A percentile compares a stretch with the other conserved stretches of the same genome.
Conservation (phyloP, 352 stramenopile species). For the Nothophytophthora sp. region DNA sequence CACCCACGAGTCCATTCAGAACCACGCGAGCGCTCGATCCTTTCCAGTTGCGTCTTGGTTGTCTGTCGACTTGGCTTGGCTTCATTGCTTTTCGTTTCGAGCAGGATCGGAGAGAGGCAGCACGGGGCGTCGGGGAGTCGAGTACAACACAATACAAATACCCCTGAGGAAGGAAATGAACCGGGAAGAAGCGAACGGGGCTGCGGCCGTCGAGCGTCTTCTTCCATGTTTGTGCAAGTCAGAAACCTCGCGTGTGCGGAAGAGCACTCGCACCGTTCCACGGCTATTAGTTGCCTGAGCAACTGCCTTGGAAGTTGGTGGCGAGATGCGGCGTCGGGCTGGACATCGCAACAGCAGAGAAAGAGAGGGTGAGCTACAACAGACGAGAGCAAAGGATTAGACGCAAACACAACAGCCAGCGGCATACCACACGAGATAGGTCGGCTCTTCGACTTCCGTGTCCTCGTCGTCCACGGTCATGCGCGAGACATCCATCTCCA, state of each 20-base stretch:
- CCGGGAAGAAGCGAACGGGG: not conserved
- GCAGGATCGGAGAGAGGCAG: constrained; percentile 12
- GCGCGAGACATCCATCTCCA: constrained; percentile 28
- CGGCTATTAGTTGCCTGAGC: constrained; percentile 18
- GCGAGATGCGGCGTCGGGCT: constrained; percentile 36
- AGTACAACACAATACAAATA: constrained; percentile 44
- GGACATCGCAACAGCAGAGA: not conserved
- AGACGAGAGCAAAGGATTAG: no score
- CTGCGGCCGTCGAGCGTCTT: constrained; percentile 9
- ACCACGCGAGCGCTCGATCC: no score
- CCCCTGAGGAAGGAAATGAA: constrained; percentile 15
- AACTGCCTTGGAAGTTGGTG: constrained; percentile 21
- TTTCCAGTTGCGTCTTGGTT: no score
- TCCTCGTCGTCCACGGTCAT: constrained; percentile 37
- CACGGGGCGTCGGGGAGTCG: constrained; percentile 23
- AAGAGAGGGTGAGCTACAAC: constrained; percentile 1
- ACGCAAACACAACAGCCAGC: not conserved
- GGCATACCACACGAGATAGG: constrained; percentile 38
- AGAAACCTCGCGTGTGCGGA: constrained; percentile 9
- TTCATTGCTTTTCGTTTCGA: constrained; percentile 3
- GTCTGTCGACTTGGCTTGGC: no score
- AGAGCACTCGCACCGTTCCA: constrained; percentile 6
- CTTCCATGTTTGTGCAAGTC: constrained; percentile 21
- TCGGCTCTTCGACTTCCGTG: constrained; percentile 30
- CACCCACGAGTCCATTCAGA: no score